phyloP scores from a whole-genome alignment of 495 filamentous ascomycete species.

The Tuber melanosporum region DNA sequence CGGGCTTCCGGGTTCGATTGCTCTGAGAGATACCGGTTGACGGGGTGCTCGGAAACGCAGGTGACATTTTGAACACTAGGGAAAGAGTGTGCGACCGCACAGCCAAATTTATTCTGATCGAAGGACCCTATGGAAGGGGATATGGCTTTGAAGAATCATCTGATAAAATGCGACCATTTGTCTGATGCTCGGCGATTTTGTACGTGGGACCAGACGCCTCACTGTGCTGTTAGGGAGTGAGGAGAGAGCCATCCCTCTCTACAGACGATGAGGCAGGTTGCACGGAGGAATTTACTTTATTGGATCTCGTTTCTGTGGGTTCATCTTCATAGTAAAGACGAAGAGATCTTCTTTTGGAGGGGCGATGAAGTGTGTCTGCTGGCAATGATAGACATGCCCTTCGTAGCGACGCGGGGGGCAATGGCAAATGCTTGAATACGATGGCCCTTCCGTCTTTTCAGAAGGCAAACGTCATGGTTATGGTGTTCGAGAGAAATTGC shows the following conservation, averaged over 20 bases:
- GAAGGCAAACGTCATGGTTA: not conserved
- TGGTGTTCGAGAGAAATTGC: not conserved
- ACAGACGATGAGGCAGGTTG: conserved; percentile 8
- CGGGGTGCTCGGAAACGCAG: conserved; percentile 12
- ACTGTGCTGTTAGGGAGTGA: conserved; percentile 12
- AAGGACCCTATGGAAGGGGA: conserved; percentile 20
- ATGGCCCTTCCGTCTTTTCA: not conserved
- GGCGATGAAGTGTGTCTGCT: conserved; percentile 21
- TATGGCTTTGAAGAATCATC: conserved; percentile 19
- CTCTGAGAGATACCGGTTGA: conserved; percentile 16
- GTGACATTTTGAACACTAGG: conserved; percentile 12
- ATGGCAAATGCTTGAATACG: not conserved
- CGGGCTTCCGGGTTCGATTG: conserved; percentile 18
- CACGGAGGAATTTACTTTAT: conserved; percentile 7
- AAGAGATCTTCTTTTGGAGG: conserved; percentile 17
- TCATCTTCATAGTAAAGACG: conserved; percentile 15
- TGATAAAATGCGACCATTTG: conserved; percentile 12
- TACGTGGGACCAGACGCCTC: conserved; percentile 11
- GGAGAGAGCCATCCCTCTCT: conserved; percentile 17
- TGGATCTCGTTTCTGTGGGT: conserved; percentile 19
- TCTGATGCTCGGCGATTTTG: conserved; percentile 23
- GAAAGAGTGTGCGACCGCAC: conserved; percentile 14
- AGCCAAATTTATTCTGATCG: conserved; percentile 20
- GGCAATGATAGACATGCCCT: conserved; percentile 9
- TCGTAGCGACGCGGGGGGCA: not conserved